phyloP scores from a whole-genome alignment of 306 rosid genomes.

The Sicyos edulis region DNA sequence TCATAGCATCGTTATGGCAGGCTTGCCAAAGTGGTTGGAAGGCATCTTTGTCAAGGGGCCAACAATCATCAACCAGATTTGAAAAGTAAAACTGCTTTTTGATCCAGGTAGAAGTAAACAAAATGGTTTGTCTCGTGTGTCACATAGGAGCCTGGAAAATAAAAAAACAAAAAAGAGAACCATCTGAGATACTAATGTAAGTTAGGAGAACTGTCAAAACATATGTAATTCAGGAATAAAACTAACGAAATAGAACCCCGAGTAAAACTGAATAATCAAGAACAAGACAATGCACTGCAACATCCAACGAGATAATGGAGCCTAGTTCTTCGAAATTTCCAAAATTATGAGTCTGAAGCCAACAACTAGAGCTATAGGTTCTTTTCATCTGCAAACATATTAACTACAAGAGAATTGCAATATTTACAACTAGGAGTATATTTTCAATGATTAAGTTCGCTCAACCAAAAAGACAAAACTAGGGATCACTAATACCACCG shows the following conservation, averaged over 20 bases:
- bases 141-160: constrained; percentile 87
- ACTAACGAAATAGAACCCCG: too few relatives aligned
- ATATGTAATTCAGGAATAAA: too few relatives aligned
- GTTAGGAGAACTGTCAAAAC: too few relatives aligned
- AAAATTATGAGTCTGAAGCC: too few relatives aligned
- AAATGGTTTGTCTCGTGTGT: constrained; percentile 95
- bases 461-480: too few relatives aligned
- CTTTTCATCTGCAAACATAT: too few relatives aligned
- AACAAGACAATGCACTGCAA: constrained; percentile 4
- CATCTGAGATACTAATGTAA: background rate
- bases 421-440: too few relatives aligned
- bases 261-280: background rate
- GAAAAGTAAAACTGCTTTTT: constrained; percentile 85
- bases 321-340: too few relatives aligned
- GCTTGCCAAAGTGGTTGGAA: background rate
- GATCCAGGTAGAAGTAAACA: constrained; percentile 91
- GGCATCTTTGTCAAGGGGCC: constrained; percentile 25
- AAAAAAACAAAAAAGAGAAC: background rate
- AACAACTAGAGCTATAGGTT: too few relatives aligned
- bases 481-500: background rate
- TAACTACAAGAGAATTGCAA: too few relatives aligned
- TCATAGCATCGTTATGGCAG: background rate
- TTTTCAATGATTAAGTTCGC: too few relatives aligned
- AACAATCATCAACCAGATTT: constrained; percentile 60
- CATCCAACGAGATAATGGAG: background rate